Evolutionary conservation across 768 basidiomycete genomes (phyloP).

Genomic region (Amylocystis lapponica): DNA sequence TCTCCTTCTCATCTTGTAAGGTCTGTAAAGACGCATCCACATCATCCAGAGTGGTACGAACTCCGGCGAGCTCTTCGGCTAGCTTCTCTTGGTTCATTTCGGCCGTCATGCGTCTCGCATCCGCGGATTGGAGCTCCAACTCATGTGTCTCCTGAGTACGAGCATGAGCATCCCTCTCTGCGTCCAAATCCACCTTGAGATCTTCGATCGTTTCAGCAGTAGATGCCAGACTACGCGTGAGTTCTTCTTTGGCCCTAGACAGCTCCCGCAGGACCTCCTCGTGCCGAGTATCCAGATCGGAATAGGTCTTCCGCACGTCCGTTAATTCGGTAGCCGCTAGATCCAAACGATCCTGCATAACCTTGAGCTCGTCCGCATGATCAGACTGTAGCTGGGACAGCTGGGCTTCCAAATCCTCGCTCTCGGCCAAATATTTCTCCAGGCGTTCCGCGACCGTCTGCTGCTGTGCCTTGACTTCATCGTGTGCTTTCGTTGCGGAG

Average conservation of each 20-base stretch:
- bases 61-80: conserved; percentile 18
- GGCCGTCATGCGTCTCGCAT: conserved; percentile 9
- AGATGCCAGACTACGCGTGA: conserved; percentile 12
- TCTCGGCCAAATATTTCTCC: too few relatives aligned
- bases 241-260: conserved; percentile 9
- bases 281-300: conserved; percentile 10
- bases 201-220: conserved; percentile 27
- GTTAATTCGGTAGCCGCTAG: conserved; percentile 4
- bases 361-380: conserved; percentile 6
- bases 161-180: conserved; percentile 12
- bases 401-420: conserved; percentile 12
- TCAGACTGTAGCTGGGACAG: conserved; percentile 3
- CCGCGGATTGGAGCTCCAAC: conserved; percentile 18
- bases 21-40: conserved; percentile 29
- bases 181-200: conserved; percentile 25
- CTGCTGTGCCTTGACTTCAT: conserved; percentile 29
- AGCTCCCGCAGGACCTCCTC: conserved; percentile 4
- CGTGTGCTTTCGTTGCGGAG: not conserved
- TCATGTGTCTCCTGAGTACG: conserved; percentile 9
- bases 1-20: conserved; percentile 44
- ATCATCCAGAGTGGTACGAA: conserved; percentile 38
- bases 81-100: conserved; percentile 10
- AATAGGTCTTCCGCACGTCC: not conserved
- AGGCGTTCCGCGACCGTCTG: conserved; percentile 24
- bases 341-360: conserved; percentile 4